These are phyloP conservation scores for Castanea mollissima DNA, from an alignment of 306 rosid genomes.

Conservation along the genomic window DNA sequence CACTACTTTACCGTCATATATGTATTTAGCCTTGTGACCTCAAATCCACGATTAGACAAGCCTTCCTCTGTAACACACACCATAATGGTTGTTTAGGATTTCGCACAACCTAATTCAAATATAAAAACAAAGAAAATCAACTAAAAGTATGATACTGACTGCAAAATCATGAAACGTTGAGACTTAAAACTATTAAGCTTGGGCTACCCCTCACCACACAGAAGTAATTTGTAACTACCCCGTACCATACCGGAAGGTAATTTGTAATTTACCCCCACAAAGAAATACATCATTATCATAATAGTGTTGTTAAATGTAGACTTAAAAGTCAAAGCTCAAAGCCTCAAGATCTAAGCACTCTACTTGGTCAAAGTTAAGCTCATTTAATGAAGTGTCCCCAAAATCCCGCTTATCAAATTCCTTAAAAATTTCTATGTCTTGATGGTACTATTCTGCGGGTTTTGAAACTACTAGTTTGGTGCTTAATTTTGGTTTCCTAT, in stretches of 20 bases:
- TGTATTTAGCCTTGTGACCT: conserved; percentile 84
- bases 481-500: too few species aligned
- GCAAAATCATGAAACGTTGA: background rate
- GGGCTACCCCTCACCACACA: background rate
- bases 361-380: too few species aligned
- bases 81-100: conserved; percentile 14
- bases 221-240: too few species aligned
- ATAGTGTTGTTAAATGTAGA: too few species aligned
- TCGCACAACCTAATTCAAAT: background rate
- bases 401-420: background rate
- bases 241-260: too few species aligned
- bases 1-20: conserved; percentile 71
- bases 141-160: background rate
- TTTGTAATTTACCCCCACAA: background rate
- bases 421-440: background rate
- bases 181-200: background rate
- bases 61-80: conserved; percentile 66
- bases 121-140: background rate
- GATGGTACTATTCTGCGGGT: background rate
- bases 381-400: too few species aligned
- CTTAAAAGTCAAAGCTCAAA: too few species aligned
- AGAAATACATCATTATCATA: too few species aligned
- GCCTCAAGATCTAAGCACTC: too few species aligned
- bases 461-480: too few species aligned
- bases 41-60: conserved; percentile 83